Evolutionary conservation across 768 basidiomycete genomes (phyloP).

Genomic region (Gautieria morchelliformis): DNA sequence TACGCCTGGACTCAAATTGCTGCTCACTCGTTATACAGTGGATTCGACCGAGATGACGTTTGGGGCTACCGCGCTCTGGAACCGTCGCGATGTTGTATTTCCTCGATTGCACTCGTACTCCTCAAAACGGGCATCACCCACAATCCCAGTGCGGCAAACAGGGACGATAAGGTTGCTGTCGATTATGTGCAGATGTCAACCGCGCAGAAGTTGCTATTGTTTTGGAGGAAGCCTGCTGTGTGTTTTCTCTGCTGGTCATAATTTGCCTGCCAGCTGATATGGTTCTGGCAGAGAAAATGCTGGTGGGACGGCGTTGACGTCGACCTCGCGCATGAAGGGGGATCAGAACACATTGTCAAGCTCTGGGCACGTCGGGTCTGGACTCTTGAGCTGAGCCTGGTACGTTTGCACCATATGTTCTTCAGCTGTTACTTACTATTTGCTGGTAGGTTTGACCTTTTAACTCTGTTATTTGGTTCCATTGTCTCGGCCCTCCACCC

Average conservation of each 20-base stretch:
- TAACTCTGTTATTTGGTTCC: background rate
- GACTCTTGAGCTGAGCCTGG: conserved; percentile 95
- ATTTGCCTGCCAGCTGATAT: background rate
- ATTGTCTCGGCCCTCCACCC: background rate
- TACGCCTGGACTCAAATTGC: background rate
- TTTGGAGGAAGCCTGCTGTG: conserved; percentile 99
- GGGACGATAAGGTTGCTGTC: conserved; percentile 66
- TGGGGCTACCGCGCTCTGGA: conserved; percentile 98
- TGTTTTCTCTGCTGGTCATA: conserved; percentile 25
- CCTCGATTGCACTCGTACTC: conserved; percentile 93
- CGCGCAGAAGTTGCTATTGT: conserved; percentile 90
- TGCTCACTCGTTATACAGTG: conserved; percentile 39
- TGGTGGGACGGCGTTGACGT: conserved; percentile 99
- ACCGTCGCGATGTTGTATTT: conserved; percentile 94
- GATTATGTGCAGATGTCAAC: conserved; percentile 94
- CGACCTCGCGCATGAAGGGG: conserved; percentile 53
- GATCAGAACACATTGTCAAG: conserved; percentile 51
- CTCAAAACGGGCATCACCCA: conserved; percentile 95
- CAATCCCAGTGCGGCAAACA: conserved; percentile 33
- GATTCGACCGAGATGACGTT: conserved; percentile 93
- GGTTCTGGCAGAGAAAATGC: conserved; percentile 73
- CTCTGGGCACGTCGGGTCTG: conserved; percentile 97
- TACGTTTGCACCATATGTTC: conserved; percentile 21
- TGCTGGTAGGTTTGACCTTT: background rate
- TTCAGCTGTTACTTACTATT: background rate